phyloP scores from a whole-genome alignment of 257 asterid species.

The Thymus mandschuricus region DNA sequence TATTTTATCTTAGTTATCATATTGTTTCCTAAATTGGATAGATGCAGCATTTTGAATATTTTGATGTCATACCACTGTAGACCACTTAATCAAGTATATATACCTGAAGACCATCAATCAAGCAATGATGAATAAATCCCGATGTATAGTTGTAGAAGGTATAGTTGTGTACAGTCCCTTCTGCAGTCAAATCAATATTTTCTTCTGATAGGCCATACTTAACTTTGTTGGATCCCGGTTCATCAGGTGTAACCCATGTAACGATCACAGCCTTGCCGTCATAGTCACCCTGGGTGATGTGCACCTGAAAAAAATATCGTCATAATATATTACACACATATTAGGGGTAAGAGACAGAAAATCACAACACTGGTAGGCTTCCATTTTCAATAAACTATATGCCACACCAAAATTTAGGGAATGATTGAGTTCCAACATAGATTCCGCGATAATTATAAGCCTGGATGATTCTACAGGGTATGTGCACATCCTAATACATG shows the following conservation, averaged over 20 bases:
- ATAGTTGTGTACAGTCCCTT: constrained; percentile 67
- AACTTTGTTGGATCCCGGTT: constrained; percentile 76
- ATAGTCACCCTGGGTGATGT: constrained; percentile 94
- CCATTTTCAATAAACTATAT: constrained; percentile 1
- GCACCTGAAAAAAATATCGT: constrained; percentile 55
- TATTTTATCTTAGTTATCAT: neutral
- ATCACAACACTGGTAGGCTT: neutral
- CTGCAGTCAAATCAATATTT: constrained; percentile 58
- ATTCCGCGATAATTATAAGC: constrained; percentile 6
- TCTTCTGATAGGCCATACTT: constrained; percentile 74
- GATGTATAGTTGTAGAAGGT: constrained; percentile 77
- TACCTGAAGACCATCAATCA: constrained; percentile 80
- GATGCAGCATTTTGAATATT: neutral
- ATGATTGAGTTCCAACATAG: constrained; percentile 15
- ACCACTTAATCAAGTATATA: neutral
- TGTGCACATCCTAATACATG: constrained; percentile 14
- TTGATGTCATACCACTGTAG: constrained; percentile 3
- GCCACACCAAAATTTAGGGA: constrained; percentile 3
- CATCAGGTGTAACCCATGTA: constrained; percentile 82
- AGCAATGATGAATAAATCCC: constrained; percentile 82
- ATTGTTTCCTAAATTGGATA: constrained; percentile 7
- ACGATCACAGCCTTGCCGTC: constrained; percentile 82
- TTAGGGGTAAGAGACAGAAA: constrained; percentile 4
- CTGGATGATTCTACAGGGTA: neutral
- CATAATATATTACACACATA: neutral